A percentile compares a stretch with the other conserved stretches of the same genome.
Conservation (phyloP, 768 basidiomycete genomes). For the Xanthoconium purpureum region DNA sequence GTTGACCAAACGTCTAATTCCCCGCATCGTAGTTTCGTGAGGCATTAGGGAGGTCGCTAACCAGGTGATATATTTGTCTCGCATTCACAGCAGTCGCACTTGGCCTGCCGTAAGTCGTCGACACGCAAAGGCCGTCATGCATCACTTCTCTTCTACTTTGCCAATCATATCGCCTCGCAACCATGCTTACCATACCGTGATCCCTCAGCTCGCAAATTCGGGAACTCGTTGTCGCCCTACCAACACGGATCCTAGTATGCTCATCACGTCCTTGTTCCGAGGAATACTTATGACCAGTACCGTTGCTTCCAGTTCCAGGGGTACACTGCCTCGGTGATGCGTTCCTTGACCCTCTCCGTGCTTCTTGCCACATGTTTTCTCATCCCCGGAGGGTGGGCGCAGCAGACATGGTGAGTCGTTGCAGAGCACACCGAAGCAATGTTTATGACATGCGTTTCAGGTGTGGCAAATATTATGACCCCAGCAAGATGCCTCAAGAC, state of each 20-base stretch:
- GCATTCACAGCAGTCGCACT: not conserved
- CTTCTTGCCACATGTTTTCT: conserved; percentile 16
- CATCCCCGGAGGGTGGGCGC: conserved; percentile 16
- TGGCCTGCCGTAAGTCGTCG: not conserved
- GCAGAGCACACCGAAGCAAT: not conserved
- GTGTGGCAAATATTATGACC: conserved; percentile 54
- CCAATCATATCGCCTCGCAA: not conserved
- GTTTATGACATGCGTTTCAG: conserved; percentile 18
- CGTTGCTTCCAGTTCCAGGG: not conserved
- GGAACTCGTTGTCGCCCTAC: not conserved
- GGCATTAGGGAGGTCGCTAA: not conserved
- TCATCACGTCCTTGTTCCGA: not conserved
- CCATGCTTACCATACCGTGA: conserved; percentile 5
- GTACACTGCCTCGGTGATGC: conserved; percentile 3
- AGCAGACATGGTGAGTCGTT: conserved; percentile 27
- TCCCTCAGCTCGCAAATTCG: not conserved
- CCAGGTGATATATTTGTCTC: conserved; percentile 14
- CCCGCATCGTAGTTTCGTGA: not conserved
- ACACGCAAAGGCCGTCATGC: not conserved
- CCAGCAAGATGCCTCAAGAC: conserved; percentile 33
- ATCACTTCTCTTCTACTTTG: not conserved
- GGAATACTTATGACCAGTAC: not conserved
- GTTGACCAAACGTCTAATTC: not conserved
- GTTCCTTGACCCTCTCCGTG: conserved; percentile 4
- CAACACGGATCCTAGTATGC: conserved; percentile 2